phyloP scores from a whole-genome alignment of 2,329 filamentous ascomycete genomes.

The Colletotrichum gigasporum region DNA sequence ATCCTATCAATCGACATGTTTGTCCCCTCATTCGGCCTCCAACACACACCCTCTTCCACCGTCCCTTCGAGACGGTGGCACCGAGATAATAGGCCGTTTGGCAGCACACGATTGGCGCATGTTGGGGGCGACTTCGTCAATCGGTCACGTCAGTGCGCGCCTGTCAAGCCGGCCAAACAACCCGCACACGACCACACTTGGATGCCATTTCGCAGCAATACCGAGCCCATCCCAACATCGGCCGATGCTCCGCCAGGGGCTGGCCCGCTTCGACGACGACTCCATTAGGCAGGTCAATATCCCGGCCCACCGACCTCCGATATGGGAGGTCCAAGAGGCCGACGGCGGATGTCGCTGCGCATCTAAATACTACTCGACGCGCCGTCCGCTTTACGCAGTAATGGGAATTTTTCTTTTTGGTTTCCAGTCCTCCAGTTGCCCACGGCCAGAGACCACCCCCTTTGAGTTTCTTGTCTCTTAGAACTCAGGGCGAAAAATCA shows the following conservation, averaged over 20 bases:
- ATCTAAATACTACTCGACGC: constrained; percentile 25
- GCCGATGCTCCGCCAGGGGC: constrained; percentile 15
- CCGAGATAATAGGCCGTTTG: not conserved
- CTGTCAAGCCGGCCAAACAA: constrained; percentile 10
- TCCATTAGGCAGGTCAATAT: constrained; percentile 30
- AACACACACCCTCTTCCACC: not conserved
- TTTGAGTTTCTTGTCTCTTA: constrained; percentile 17
- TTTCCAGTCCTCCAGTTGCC: constrained; percentile 3
- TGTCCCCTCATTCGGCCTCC: not conserved
- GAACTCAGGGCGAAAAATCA: constrained; percentile 19
- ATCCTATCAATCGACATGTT: constrained; percentile 17
- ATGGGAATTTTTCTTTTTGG: too few species aligned
- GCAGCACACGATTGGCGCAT: not conserved
- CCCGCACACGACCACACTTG: not conserved
- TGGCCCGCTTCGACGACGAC: constrained; percentile 18
- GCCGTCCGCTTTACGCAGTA: not conserved
- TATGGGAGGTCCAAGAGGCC: constrained; percentile 5
- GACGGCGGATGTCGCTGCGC: not conserved
- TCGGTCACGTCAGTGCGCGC: constrained; percentile 11
- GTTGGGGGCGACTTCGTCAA: constrained; percentile 3
- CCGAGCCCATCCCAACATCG: constrained; percentile 10
- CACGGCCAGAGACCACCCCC: constrained; percentile 1
- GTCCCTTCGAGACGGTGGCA: constrained; percentile 20
- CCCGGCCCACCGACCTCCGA: constrained; percentile 21
- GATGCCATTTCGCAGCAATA: constrained; percentile 3